Percentiles rank a stretch among this genome's conserved stretches.
phyloP scores from a whole-genome alignment of 2,329 filamentous ascomycete species.

The Tolypocladium inflatum region DNA sequence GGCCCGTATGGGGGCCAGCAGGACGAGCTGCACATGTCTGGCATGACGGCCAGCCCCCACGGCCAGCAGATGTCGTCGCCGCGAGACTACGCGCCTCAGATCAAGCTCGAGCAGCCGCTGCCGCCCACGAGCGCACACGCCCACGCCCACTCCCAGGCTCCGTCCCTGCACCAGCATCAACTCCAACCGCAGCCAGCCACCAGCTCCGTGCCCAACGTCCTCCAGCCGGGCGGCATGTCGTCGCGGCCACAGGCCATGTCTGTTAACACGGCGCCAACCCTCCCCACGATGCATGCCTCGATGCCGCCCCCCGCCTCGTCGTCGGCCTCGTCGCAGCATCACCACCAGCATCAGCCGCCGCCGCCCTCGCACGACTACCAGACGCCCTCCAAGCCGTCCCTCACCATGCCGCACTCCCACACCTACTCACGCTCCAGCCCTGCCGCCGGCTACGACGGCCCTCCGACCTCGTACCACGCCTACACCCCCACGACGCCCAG shows the following conservation, averaged over 20 bases:
- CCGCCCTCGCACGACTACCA: conserved; percentile 46
- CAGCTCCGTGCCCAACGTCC: conserved; percentile 44
- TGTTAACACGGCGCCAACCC: conserved; percentile 33
- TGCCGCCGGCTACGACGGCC: conserved; percentile 46
- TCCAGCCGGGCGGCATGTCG: conserved; percentile 44
- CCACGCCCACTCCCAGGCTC: conserved; percentile 22
- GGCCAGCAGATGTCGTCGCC: conserved; percentile 30
- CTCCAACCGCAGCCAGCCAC: conserved; percentile 24
- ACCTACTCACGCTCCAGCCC: conserved; percentile 81
- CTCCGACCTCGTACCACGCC: conserved; percentile 42
- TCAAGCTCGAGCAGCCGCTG: conserved; percentile 39
- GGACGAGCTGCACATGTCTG: conserved; percentile 47
- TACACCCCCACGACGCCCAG: conserved; percentile 58
- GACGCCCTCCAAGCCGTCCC: conserved; percentile 54
- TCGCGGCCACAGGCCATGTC: conserved; percentile 24
- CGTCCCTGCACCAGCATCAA: conserved; percentile 8
- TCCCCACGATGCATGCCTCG: conserved; percentile 36
- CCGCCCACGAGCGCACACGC: conserved; percentile 3
- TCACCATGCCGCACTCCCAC: conserved; percentile 61
- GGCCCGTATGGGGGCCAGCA: conserved; percentile 21
- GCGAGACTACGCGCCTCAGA: conserved; percentile 41
- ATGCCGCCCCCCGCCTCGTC: conserved; percentile 22
- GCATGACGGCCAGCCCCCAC: conserved; percentile 27
- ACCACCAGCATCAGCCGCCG: conserved; percentile 16
- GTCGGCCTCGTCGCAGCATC: conserved; percentile 6